phyloP scores from a whole-genome alignment of 257 asterid species.

The Fraxinus quadrangulata region DNA sequence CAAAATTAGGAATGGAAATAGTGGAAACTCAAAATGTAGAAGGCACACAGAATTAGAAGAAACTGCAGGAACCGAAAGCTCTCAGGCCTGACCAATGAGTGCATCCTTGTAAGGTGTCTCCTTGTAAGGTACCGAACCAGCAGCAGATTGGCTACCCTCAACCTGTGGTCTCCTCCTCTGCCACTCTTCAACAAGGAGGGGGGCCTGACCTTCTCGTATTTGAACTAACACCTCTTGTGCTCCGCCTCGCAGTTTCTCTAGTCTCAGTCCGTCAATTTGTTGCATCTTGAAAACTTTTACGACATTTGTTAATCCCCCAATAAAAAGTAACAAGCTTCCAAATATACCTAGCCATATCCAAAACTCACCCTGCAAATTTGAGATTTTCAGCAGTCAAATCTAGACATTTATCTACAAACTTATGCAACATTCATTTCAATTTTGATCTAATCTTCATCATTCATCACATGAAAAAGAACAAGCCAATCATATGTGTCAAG shows the following conservation, averaged over 20 bases:
- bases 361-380: conserved; percentile 49
- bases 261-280: conserved; percentile 49
- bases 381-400: background rate
- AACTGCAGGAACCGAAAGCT: background rate
- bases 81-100: conserved; percentile 51
- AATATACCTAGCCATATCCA: conserved; percentile 70
- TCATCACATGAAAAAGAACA: background rate
- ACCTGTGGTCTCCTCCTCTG: conserved; percentile 27
- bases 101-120: conserved; percentile 63
- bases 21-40: background rate
- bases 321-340: conserved; percentile 63
- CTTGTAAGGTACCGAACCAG: conserved; percentile 35
- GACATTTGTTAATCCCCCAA: conserved; percentile 71
- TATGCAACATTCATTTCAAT: too few species aligned
- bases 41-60: background rate
- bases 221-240: conserved; percentile 63
- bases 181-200: conserved; percentile 41
- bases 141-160: conserved; percentile 21
- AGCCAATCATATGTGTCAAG: too few species aligned
- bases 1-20: background rate
- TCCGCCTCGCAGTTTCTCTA: conserved; percentile 87
- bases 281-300: conserved; percentile 86
- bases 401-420: background rate
- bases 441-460: too few species aligned
- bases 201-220: conserved; percentile 57